These are phyloP conservation scores for Lachnellula cervina DNA, from an alignment of 2,329 filamentous ascomycete genomes.

Conservation along the genomic window DNA sequence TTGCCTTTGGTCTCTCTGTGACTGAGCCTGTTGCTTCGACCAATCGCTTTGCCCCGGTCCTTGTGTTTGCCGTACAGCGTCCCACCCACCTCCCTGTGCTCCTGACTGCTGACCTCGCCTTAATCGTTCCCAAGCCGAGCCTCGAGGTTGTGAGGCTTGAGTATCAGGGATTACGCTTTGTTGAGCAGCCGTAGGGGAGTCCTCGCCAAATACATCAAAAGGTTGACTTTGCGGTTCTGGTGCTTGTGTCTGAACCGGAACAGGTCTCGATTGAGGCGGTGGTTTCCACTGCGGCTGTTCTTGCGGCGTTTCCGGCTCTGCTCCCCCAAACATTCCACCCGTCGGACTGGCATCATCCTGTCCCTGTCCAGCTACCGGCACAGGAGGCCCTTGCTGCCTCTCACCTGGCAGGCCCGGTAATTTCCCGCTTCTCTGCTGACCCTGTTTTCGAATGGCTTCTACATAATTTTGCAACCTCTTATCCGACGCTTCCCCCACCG, in stretches of 20 bases:
- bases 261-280: background rate
- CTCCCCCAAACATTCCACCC: slow-evolving; percentile 18
- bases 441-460: slow-evolving; percentile 7
- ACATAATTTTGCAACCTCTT: slow-evolving; percentile 22
- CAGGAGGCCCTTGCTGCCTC: background rate
- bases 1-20: slow-evolving; percentile 8
- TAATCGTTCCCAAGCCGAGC: slow-evolving; percentile 32
- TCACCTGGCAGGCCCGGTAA: slow-evolving; percentile 4
- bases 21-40: slow-evolving; percentile 9
- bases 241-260: slow-evolving; percentile 1
- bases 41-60: slow-evolving; percentile 10
- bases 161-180: slow-evolving; percentile 16
- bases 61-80: background rate
- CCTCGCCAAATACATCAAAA: slow-evolving; percentile 27
- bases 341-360: slow-evolving; percentile 28
- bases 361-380: background rate
- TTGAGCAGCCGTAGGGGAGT: slow-evolving; percentile 25
- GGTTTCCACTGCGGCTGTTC: background rate
- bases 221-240: slow-evolving; percentile 12
- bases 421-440: slow-evolving; percentile 5
- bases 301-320: background rate
- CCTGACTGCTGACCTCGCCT: slow-evolving; percentile 16
- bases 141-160: slow-evolving; percentile 7
- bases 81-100: background rate
- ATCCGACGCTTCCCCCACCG: slow-evolving; percentile 26